These are phyloP conservation scores for Anacardium occidentale DNA, from an alignment of 345 rosid species.

Conservation along the genomic window DNA sequence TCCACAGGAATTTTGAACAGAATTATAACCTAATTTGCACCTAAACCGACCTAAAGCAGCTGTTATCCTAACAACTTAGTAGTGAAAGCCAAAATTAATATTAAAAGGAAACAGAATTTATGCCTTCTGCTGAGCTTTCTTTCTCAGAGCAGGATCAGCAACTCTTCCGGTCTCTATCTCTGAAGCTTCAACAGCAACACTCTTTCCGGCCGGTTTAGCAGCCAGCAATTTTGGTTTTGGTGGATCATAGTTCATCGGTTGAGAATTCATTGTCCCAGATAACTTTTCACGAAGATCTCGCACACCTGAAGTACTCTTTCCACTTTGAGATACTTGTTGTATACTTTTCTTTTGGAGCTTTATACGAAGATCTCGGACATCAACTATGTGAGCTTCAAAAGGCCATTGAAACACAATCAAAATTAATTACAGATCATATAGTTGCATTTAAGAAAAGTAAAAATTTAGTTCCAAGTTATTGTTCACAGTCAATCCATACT, in stretches of 20 bases:
- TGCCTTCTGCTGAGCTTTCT: conserved; percentile 66
- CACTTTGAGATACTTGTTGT: conserved; percentile 48
- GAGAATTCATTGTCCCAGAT: conserved; percentile 72
- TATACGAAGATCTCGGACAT: conserved; percentile 79
- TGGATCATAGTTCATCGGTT: conserved; percentile 49
- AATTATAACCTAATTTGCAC: not conserved
- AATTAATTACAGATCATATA: conserved; percentile 35
- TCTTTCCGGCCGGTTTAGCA: conserved; percentile 58
- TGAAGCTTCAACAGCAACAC: conserved; percentile 54
- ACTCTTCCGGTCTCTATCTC: conserved; percentile 52
- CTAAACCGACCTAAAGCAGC: not conserved
- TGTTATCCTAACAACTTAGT: not conserved
- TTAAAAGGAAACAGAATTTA: conserved; percentile 15
- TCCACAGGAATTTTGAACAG: not conserved
- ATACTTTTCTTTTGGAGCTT: conserved; percentile 78
- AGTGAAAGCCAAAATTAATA: not conserved
- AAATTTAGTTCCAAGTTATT: conserved; percentile 24
- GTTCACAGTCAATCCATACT: conserved; percentile 56
- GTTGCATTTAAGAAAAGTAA: conserved; percentile 40
- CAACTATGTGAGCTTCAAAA: conserved; percentile 66
- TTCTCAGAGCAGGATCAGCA: conserved; percentile 44
- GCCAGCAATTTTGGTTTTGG: conserved; percentile 53
- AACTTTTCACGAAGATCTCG: conserved; percentile 88
- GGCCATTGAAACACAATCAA: conserved; percentile 48
- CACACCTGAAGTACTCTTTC: conserved; percentile 52